Evolutionary conservation across 148 eudicot species (phyloP).

Genomic region (Heliamphora exappendiculata): DNA sequence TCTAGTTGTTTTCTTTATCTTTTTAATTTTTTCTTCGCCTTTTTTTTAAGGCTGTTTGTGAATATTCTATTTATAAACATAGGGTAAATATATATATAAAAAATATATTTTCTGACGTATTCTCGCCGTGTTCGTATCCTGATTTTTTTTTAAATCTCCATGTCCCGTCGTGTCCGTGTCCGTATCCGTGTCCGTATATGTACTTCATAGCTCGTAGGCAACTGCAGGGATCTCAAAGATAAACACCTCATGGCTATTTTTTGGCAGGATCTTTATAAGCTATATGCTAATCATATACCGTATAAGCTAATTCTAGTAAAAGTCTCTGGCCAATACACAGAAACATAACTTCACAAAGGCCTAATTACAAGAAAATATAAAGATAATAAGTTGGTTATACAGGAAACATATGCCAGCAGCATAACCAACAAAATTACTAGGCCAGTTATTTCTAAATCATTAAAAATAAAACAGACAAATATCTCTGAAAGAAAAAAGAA

Average conservation of each 20-base stretch:
- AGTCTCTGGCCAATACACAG: neutral
- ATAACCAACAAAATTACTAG: neutral
- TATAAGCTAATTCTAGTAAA: neutral
- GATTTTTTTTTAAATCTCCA: too few species aligned
- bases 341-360: constrained; percentile 7
- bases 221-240: neutral
- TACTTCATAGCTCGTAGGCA: neutral
- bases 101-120: too few species aligned
- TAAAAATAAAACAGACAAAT: too few species aligned
- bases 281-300: neutral
- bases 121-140: too few species aligned
- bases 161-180: too few species aligned
- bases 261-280: neutral
- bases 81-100: too few species aligned
- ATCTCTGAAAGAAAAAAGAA: neutral
- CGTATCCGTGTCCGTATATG: too few species aligned
- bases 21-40: too few species aligned
- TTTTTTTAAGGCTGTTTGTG: too few species aligned
- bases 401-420: neutral
- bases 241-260: neutral
- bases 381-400: neutral
- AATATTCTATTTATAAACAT: too few species aligned
- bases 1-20: too few species aligned
- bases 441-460: neutral
- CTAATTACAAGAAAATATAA: neutral